These are phyloP conservation scores for Vitis hybrid DNA, from an alignment of 177 flowering plant species.

Conservation along the genomic window DNA sequence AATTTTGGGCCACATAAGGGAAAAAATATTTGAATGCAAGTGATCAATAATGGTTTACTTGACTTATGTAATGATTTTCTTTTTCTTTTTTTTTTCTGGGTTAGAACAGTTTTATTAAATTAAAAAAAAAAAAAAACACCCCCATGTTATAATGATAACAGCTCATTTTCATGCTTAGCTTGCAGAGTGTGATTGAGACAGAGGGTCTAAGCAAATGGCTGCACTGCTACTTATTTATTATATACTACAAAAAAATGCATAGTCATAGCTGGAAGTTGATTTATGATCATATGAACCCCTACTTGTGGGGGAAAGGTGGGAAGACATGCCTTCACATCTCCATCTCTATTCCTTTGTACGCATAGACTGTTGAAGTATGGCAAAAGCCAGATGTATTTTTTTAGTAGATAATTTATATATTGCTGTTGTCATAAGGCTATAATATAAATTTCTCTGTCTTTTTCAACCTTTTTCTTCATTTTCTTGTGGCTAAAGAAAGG, in stretches of 20 bases:
- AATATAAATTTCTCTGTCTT: neutral
- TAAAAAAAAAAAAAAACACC: neutral
- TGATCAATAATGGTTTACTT: too few relatives aligned
- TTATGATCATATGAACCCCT: too few relatives aligned
- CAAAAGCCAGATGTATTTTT: too few relatives aligned
- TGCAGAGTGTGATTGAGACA: neutral
- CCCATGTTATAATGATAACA: constrained; percentile 13
- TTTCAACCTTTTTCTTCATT: constrained; percentile 12
- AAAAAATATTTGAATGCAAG: neutral
- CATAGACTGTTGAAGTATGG: too few relatives aligned
- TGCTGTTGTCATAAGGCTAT: too few relatives aligned
- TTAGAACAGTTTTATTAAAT: neutral
- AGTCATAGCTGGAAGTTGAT: too few relatives aligned
- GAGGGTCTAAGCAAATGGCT: too few relatives aligned
- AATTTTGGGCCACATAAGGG: neutral
- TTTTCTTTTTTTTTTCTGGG: neutral
- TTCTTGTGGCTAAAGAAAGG: constrained; percentile 36
- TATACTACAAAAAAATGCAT: too few relatives aligned
- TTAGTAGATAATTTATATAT: too few relatives aligned
- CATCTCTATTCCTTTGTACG: neutral
- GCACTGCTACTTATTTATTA: too few relatives aligned
- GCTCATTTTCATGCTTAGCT: constrained; percentile 1
- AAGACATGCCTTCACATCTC: constrained; percentile 15
- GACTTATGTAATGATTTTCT: neutral
- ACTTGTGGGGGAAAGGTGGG: neutral